Conservation (phyloP, 345 rosid genomes). For the Eutrema yunnanense region DNA sequence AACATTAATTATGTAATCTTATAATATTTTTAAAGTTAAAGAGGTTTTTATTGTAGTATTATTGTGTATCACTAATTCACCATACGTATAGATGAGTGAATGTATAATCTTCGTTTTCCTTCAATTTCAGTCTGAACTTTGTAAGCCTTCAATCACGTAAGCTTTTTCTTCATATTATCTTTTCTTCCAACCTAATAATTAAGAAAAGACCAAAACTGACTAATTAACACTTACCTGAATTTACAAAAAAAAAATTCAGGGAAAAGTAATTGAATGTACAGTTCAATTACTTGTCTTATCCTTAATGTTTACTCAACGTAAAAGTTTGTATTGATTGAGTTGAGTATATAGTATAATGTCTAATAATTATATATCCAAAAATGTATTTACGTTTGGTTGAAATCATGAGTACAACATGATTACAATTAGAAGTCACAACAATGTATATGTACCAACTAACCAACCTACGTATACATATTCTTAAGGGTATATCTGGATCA, state of each 20-base stretch:
- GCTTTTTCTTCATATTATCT: too few species aligned
- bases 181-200: too few species aligned
- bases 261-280: neutral
- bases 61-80: too few species aligned
- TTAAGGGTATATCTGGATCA: too few species aligned
- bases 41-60: too few species aligned
- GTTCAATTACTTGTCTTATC: conserved; percentile 4
- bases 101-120: too few species aligned
- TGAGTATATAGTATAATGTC: conserved; percentile 8
- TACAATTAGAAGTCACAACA: neutral
- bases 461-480: neutral
- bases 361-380: conserved; percentile 8
- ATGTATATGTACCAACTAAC: neutral
- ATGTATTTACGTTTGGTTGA: neutral
- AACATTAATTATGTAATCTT: too few species aligned
- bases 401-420: conserved; percentile 10
- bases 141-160: too few species aligned
- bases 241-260: neutral
- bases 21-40: too few species aligned
- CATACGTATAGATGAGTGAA: too few species aligned
- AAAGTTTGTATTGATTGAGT: conserved; percentile 17
- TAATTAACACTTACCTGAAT: neutral
- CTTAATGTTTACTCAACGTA: conserved; percentile 29
- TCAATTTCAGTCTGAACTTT: too few species aligned
- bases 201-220: neutral